Conservation (phyloP, 2,329 filamentous ascomycete species). For the Colletotrichum coccodes region DNA sequence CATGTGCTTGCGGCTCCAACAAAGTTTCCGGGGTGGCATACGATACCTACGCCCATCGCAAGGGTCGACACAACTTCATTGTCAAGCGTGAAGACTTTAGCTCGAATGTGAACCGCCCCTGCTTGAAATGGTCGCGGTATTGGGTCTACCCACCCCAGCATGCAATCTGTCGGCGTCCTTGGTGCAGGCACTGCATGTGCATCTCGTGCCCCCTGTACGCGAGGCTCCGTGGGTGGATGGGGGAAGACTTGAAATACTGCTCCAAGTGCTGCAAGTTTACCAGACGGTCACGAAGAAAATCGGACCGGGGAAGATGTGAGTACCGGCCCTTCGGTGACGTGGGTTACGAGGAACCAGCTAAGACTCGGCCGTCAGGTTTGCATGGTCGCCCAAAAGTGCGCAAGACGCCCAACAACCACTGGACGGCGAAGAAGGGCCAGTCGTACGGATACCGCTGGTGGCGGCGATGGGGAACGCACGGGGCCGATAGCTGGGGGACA, state of each 20-base stretch:
- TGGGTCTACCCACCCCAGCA: background rate
- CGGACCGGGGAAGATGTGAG: conserved; percentile 20
- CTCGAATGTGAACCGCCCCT: background rate
- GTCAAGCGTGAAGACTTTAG: background rate
- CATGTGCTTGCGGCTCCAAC: background rate
- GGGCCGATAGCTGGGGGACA: background rate
- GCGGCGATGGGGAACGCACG: background rate
- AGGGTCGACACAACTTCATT: background rate
- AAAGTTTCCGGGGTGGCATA: background rate
- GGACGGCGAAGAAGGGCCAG: conserved; percentile 3
- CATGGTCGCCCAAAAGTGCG: conserved; percentile 2
- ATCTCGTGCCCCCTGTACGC: conserved; percentile 6
- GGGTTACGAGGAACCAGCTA: fast-evolving
- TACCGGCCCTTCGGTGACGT: background rate
- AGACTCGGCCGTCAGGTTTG: background rate
- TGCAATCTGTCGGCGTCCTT: background rate
- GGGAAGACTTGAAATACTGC: background rate
- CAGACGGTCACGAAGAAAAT: background rate
- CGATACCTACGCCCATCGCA: background rate
- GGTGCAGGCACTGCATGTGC: conserved; percentile 19
- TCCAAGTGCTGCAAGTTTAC: conserved; percentile 8
- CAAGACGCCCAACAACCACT: conserved; percentile 1
- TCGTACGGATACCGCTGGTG: conserved; percentile 19
- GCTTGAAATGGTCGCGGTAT: background rate
- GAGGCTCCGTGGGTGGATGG: background rate